These are phyloP conservation scores for Wickerhamomyces xylosicus DNA, from an alignment of 805 yeast species.

Conservation along the genomic window DNA sequence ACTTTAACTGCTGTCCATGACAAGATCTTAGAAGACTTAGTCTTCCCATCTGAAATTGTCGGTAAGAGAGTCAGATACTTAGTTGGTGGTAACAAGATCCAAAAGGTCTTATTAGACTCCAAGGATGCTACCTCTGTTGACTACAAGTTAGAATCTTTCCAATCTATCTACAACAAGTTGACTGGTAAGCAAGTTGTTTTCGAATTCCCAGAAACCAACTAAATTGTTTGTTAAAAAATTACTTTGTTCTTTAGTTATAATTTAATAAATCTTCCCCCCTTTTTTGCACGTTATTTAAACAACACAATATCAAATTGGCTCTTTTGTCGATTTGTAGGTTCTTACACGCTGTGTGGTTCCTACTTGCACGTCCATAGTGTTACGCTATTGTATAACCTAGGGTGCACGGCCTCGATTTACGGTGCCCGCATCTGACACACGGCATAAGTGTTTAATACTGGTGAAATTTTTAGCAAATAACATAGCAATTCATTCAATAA, in stretches of 20 bases:
- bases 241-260: neutral
- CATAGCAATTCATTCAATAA: no score
- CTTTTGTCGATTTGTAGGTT: neutral
- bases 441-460: no score
- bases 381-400: no score
- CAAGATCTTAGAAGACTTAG: slow-evolving; percentile 96
- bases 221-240: slow-evolving; percentile 15
- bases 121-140: slow-evolving; percentile 95
- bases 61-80: slow-evolving; percentile 99
- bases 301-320: neutral
- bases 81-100: slow-evolving; percentile 98
- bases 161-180: slow-evolving; percentile 94
- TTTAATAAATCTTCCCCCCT: slow-evolving; percentile 1
- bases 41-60: slow-evolving; percentile 97
- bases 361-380: neutral
- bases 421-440: no score
- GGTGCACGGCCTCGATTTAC: no score
- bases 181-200: slow-evolving; percentile 99
- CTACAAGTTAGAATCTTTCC: slow-evolving; percentile 99
- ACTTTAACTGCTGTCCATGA: slow-evolving; percentile 98
- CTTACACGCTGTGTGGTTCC: no score
- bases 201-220: slow-evolving; percentile 67
- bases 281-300: neutral
- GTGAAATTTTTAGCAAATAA: no score
- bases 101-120: slow-evolving; percentile 94